Evolutionary conservation across 768 basidiomycete species (phyloP).

Genomic region (Rhodotorula taiwanensis): DNA sequence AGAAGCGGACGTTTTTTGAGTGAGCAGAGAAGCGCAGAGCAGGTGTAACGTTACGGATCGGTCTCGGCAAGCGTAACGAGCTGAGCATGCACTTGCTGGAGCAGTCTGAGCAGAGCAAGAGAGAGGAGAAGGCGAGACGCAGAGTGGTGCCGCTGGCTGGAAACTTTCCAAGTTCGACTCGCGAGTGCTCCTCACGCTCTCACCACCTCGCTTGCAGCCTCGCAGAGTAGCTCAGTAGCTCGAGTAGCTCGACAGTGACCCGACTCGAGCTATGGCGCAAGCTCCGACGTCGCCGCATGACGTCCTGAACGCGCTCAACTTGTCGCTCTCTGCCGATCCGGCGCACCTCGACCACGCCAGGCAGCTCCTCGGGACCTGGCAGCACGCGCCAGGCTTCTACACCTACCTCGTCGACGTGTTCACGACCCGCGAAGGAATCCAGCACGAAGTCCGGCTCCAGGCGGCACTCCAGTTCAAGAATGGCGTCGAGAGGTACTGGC

Average conservation of each 20-base stretch:
- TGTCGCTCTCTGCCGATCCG: constrained; percentile 12
- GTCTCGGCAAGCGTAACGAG: background rate
- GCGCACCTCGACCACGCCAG: background rate
- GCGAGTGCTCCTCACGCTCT: too few species aligned
- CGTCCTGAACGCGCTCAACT: constrained; percentile 12
- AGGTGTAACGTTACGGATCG: too few species aligned
- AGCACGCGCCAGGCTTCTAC: constrained; percentile 34
- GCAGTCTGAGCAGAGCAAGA: background rate
- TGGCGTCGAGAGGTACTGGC: constrained; percentile 65
- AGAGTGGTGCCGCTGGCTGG: too few species aligned
- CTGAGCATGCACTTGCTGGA: background rate
- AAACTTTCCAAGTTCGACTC: too few species aligned
- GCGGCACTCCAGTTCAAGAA: constrained; percentile 89
- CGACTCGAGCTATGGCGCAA: background rate
- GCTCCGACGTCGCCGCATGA: background rate
- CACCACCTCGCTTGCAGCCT: too few species aligned
- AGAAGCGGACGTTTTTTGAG: background rate
- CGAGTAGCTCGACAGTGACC: too few species aligned
- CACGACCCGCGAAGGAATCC: constrained; percentile 40
- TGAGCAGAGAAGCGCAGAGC: background rate
- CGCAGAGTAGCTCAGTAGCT: too few species aligned
- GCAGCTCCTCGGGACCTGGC: constrained; percentile 23
- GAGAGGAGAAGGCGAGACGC: too few species aligned
- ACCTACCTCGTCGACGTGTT: constrained; percentile 24
- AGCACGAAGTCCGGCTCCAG: constrained; percentile 57